These are phyloP conservation scores for Tolypocladium cylindrosporum DNA, from an alignment of 2,329 filamentous ascomycete genomes.

Conservation along the genomic window DNA sequence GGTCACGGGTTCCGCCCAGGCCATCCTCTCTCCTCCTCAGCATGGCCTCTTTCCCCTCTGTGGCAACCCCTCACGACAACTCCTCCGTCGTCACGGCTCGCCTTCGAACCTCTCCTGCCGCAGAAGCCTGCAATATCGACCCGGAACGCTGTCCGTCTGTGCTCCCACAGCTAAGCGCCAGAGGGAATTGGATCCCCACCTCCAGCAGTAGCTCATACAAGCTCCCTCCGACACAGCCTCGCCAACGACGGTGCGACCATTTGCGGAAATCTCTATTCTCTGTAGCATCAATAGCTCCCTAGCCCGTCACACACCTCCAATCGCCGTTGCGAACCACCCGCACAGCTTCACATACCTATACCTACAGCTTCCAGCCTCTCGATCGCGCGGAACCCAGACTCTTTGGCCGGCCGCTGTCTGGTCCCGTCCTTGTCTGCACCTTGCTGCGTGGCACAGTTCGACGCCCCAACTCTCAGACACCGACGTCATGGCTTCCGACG, in stretches of 20 bases:
- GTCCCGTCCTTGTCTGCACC: background rate
- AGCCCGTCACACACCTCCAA: background rate
- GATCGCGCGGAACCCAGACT: background rate
- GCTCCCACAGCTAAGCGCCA: background rate
- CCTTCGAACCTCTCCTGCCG: background rate
- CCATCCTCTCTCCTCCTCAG: background rate
- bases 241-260: background rate
- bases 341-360: background rate
- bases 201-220: background rate
- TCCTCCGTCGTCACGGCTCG: background rate
- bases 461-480: conserved; percentile 5
- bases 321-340: background rate
- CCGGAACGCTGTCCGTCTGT: background rate
- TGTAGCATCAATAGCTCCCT: background rate
- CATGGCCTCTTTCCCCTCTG: background rate
- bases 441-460: background rate
- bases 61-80: background rate
- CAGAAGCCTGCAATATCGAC: background rate
- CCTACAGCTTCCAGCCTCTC: background rate
- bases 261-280: background rate
- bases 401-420: background rate
- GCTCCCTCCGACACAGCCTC: background rate
- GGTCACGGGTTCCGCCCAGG: background rate
- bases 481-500: conserved; percentile 35
- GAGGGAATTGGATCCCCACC: background rate